Conservation (phyloP, 352 stramenopile species). For the Elongisporangium anandrum region DNA sequence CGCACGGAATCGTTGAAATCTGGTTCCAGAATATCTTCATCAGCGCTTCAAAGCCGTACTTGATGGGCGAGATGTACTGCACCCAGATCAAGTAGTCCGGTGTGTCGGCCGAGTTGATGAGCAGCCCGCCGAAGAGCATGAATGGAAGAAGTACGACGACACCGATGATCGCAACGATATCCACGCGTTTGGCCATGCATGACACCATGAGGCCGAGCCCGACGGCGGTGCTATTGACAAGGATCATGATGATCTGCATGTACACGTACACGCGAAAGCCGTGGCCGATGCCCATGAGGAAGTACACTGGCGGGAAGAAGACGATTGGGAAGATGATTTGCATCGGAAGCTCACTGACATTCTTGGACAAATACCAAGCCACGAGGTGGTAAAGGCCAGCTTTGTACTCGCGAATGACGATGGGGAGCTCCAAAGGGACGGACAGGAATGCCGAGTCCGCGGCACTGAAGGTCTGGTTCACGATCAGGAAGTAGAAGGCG, state of each 20-base stretch:
- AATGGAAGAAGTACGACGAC: slow-evolving; percentile 43
- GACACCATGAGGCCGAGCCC: slow-evolving; percentile 37
- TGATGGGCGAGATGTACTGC: no score
- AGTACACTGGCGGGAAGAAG: slow-evolving; percentile 32
- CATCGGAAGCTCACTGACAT: slow-evolving; percentile 40
- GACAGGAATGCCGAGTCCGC: no score
- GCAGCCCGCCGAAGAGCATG: slow-evolving; percentile 41
- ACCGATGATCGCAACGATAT: slow-evolving; percentile 34
- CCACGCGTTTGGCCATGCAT: slow-evolving; percentile 20
- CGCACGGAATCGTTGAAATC: no score
- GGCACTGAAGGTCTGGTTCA: no score
- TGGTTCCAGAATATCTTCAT: no score
- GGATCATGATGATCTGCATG: slow-evolving; percentile 29
- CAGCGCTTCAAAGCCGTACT: no score
- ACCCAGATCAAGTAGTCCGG: slow-evolving; percentile 51
- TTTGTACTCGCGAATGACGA: slow-evolving; percentile 47
- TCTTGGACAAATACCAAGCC: slow-evolving; percentile 44
- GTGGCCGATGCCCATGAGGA: slow-evolving; percentile 35
- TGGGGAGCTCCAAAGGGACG: no score
- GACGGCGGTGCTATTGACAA: slow-evolving; percentile 23
- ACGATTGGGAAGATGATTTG: slow-evolving; percentile 39
- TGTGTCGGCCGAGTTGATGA: slow-evolving; percentile 32
- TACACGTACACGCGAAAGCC: slow-evolving; percentile 27
- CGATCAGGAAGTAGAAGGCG: slow-evolving; percentile 35
- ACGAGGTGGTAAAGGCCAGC: slow-evolving; percentile 30